Percentiles rank a stretch among this genome's conserved stretches.
Evolutionary conservation across 2,329 filamentous ascomycete species (phyloP).

Genomic region (Ophiostoma novo-ulmi): DNA sequence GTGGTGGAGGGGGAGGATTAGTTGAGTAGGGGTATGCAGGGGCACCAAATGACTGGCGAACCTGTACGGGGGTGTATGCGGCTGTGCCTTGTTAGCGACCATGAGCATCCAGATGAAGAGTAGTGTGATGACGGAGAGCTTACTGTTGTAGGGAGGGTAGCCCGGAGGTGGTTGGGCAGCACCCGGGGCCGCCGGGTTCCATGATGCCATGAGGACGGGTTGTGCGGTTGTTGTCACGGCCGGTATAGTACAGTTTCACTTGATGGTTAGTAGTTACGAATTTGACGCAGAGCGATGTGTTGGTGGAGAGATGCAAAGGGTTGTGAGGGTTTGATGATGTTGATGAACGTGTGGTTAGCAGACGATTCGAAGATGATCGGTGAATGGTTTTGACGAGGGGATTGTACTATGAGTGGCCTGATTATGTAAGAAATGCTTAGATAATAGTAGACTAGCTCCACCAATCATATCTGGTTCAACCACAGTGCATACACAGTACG

Average conservation of each 20-base stretch:
- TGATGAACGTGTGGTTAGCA: not conserved
- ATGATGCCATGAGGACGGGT: conserved; percentile 25
- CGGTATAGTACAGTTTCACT: conserved; percentile 4
- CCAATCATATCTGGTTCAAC: not conserved
- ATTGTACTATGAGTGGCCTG: not conserved
- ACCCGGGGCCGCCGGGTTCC: conserved; percentile 21
- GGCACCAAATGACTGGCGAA: conserved; percentile 37
- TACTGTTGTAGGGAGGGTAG: conserved; percentile 26
- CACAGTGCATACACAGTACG: not conserved
- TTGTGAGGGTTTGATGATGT: not conserved
- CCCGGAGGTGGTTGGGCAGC: conserved; percentile 32
- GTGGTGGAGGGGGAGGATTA: conserved; percentile 29
- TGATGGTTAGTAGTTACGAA: conserved; percentile 30
- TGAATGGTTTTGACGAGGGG: not conserved
- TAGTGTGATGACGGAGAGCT: not conserved
- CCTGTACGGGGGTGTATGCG: conserved; percentile 43
- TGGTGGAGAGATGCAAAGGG: not conserved
- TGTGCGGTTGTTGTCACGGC: not conserved
- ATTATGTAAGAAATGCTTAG: not conserved
- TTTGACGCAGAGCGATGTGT: not conserved
- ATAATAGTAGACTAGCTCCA: not conserved
- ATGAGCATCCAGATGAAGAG: too few relatives aligned
- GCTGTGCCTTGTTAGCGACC: conserved; percentile 21
- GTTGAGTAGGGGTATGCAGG: conserved; percentile 28
- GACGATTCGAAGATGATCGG: not conserved